Base-by-base conservation (phyloP, 139 green algal genomes). In the Volvox africanus region DNA sequence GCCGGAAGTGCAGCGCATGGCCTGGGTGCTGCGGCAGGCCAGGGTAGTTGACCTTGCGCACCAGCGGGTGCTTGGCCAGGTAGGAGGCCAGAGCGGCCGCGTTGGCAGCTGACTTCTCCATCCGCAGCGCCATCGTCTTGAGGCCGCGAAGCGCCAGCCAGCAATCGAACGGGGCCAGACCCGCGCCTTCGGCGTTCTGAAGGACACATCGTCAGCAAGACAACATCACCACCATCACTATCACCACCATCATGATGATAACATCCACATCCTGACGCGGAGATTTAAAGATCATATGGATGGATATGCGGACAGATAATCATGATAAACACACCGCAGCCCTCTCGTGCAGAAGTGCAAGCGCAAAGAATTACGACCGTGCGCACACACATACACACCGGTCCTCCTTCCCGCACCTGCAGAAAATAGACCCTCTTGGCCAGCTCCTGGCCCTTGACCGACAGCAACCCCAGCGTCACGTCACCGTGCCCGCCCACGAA, bases 101-200 rank as follows among this genome's bases (percentile, higher is more conserved):
- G 90, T 98, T 98, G 37, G 87, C 75, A 0, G 93, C 93, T 12
- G 35, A 73, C 32, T 92, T 91, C 93, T 99, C 96, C 96, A 99
- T 98, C 67, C 98, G 96, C 86, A 99, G 93, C 0, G 95, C 91
- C 98, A 99, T 99, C 79, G 98, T 99, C 92, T 99, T 99, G 19
- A 99, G 92, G 35, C 98, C 98, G 1, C 98, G 95, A 65, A 99
- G 90, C 14, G 94, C 94, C 69, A 99, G 96, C 98, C 98, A 99
- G 95, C 97, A 99, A 89, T 99, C 98, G 89, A 99, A 99, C 24
- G 98, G 98, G 0, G 94, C 96, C 75, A 99, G 95, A 12, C 91
- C 95, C 0, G 94, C 93, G 14, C 98, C 98, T 91, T 99, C 97
- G 0, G 98, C 97, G 90, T 99, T 99, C 96, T 96, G 91, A 18